Evolutionary conservation across 2,329 filamentous ascomycete species (phyloP).

Genomic region (Cercospora sesami): DNA sequence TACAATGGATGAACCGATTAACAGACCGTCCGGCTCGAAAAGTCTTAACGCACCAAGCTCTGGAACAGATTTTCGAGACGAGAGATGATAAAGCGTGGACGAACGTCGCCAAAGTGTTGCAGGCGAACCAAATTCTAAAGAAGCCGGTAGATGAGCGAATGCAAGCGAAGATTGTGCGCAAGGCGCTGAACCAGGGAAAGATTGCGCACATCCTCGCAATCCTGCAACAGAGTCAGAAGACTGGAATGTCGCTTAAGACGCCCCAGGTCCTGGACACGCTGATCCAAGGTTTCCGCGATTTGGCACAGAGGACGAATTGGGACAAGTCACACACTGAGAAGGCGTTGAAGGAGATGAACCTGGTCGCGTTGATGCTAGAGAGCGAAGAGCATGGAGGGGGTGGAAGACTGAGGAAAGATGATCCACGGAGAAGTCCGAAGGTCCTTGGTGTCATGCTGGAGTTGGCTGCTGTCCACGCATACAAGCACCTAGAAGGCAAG

Average conservation of each 20-base stretch:
- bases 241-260: constrained; percentile 39
- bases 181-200: constrained; percentile 34
- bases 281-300: constrained; percentile 40
- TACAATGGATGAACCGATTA: constrained; percentile 38
- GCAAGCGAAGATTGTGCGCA: constrained; percentile 40
- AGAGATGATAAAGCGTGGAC: constrained; percentile 32
- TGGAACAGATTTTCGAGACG: constrained; percentile 34
- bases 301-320: constrained; percentile 41
- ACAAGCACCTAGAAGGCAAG: constrained; percentile 36
- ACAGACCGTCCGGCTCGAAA: constrained; percentile 36
- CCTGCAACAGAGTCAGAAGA: constrained; percentile 36
- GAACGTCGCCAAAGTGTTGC: constrained; percentile 39
- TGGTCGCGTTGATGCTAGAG: constrained; percentile 46
- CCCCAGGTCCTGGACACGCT: constrained; percentile 38
- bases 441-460: constrained; percentile 48
- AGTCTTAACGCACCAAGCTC: constrained; percentile 33
- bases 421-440: constrained; percentile 40
- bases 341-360: constrained; percentile 42
- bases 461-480: constrained; percentile 45
- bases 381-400: constrained; percentile 42
- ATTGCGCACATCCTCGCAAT: constrained; percentile 37
- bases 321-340: constrained; percentile 41
- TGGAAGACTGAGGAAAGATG: constrained; percentile 24
- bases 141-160: constrained; percentile 21
- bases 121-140: constrained; percentile 34